Base-by-base conservation (phyloP, 139 green algal species). In the Picochlorum sp. region DNA sequence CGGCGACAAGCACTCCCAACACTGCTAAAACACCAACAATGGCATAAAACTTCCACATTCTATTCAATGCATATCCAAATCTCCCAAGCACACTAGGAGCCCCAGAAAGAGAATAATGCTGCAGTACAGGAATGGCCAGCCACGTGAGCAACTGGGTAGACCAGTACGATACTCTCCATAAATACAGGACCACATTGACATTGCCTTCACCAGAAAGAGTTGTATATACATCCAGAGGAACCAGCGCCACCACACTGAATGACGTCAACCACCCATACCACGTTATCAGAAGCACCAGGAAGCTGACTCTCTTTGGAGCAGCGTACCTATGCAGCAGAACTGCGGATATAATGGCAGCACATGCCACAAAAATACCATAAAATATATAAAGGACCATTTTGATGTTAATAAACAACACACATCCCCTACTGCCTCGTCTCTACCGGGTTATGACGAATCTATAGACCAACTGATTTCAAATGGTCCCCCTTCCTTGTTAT, bases 91-190 rank as follows among this genome's bases (percentile, higher is more conserved):
- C 61, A 2, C 79, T 92, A 71, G 97, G 97, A 63, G 92, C 83
- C 2, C 90, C 91, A 4, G 90, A 84, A 47, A 96, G 82, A n/a
- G 74, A 65, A 64, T 94, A 96, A 18, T 85, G 79, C 56, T 94
- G 86, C 49, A 87, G 81, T 49, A 95, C 77, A 0, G 91, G 91
- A n/a, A 97, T 85, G 5, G 90, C 44, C 9, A 89, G 34, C 91
- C 91, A 97, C 1, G 87, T 95, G 2, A 92, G 69, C 0, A 80
- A 71, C 63, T 94, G 87, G 2, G 85, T 90, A 1, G 85, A 82
- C 84, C 86, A 92, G 74, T 89, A 92, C 0, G 75, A 80, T 7
- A 85, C 80, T 63, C 67, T 69, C 86, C 86, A 92, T 63, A 92
- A 72, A 2, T 80, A 49, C 13, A 50, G 63, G 0, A 92, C 69